Evolutionary conservation across 2,329 filamentous ascomycete genomes (phyloP).

Genomic region (Penicillium thymicola): DNA sequence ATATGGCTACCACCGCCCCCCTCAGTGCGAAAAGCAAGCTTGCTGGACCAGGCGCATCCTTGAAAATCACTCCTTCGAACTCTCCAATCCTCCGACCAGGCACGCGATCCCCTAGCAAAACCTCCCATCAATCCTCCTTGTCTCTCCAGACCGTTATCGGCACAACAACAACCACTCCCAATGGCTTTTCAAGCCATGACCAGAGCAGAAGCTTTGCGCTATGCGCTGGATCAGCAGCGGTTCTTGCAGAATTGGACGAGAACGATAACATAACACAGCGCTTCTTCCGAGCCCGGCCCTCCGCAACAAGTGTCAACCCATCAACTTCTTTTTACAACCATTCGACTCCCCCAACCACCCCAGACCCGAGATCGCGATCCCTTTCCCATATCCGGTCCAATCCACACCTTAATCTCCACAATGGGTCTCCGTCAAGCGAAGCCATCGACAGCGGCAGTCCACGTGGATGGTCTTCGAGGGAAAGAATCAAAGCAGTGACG

Average conservation of each 20-base stretch:
- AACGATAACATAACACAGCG: slow-evolving; percentile 66
- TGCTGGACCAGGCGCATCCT: slow-evolving; percentile 34
- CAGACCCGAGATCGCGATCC: slow-evolving; percentile 58
- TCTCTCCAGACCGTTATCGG: slow-evolving; percentile 83
- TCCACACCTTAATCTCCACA: slow-evolving; percentile 40
- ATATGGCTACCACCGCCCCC: slow-evolving; percentile 37
- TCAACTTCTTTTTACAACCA: slow-evolving; percentile 52
- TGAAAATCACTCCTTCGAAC: slow-evolving; percentile 72
- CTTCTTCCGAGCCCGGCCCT: slow-evolving; percentile 84
- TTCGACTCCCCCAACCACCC: slow-evolving; percentile 56
- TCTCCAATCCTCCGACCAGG: slow-evolving; percentile 66
- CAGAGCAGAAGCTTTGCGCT: slow-evolving; percentile 74
- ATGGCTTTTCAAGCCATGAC: slow-evolving; percentile 78
- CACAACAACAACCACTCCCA: slow-evolving; percentile 79
- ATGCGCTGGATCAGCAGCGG: slow-evolving; percentile 88
- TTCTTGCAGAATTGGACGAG: slow-evolving; percentile 75
- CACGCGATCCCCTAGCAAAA: slow-evolving; percentile 60
- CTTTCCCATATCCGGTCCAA: slow-evolving; percentile 53
- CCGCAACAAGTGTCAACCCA: slow-evolving; percentile 63
- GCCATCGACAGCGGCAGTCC: slow-evolving; percentile 58
- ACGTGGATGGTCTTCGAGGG: slow-evolving; percentile 81
- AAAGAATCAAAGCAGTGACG: slow-evolving; percentile 90
- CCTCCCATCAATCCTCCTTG: slow-evolving; percentile 50
- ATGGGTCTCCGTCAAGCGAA: slow-evolving; percentile 50
- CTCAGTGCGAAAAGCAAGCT: slow-evolving; percentile 36